Evolutionary conservation across 2,329 filamentous ascomycete genomes (phyloP), one percentile per base, ranked within the genome.

Genomic region (Neoarthrinium moseri): DNA sequence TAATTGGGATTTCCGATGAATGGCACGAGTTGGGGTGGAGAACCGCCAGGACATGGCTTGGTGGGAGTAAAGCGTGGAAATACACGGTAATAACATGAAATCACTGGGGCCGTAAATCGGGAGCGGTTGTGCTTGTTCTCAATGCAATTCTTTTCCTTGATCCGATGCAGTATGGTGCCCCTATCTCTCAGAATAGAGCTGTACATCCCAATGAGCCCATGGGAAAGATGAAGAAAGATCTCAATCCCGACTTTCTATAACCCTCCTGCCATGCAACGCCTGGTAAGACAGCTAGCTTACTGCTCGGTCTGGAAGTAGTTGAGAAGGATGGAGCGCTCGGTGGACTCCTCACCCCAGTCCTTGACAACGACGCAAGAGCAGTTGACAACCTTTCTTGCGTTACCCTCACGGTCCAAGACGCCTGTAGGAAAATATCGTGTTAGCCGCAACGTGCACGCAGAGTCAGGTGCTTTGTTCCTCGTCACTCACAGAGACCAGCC

Each of bases 341-440:
- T 91, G 61, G 89, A 95, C 83, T 99, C 94, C 85, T 97, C 94
- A 84, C 94, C 94, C 94, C 94, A 99, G 77, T 99, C 91, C 82
- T 94, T 92, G 69, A 99, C 94, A 55, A 99, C 94, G 67, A 99
- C 94, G 83, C 94, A 97, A 70, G 92, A 97, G 91, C 94, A 99
- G 89, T 99, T 99, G 81, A 99, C 94, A 63, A 99, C 92, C 87
- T 99, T 99, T 78, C 94, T 89, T 68, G 94, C 91, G 78, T 99
- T 99, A 66, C 94, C 94, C 80, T 99, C 94, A 70, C 94, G 92
- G 81, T 99, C 94, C 67, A 99, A 86, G 64, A 96, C 91, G 80
- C 92, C 92, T 96, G 48, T 43, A 50, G 46, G 41, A 35, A 13
- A 35, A 13, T 47, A 54, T 70, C 66, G 72, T 67, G 48, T 50